Percentiles rank a stretch among this genome's conserved stretches.
These are phyloP conservation scores for Salix purpurea DNA, from an alignment of 345 rosid species.

Conservation along the genomic window DNA sequence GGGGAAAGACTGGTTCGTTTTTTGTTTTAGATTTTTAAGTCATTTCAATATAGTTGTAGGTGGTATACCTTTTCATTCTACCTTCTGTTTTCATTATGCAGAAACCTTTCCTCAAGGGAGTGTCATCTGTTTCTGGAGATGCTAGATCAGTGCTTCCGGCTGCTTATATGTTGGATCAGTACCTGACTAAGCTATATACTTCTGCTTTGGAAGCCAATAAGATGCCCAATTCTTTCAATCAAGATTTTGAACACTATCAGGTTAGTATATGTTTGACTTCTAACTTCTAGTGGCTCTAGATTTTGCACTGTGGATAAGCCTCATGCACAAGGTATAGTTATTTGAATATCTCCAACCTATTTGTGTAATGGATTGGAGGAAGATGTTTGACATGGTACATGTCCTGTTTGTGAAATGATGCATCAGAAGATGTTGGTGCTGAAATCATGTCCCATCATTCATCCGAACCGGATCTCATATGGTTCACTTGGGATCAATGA, in stretches of 20 bases:
- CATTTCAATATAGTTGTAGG: conserved; percentile 4
- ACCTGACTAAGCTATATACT: conserved; percentile 53
- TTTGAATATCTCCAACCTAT: too few species aligned
- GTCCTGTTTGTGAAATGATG: too few species aligned
- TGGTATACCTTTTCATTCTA: conserved; percentile 12
- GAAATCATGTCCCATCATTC: too few species aligned
- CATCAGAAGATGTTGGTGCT: too few species aligned
- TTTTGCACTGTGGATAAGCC: too few species aligned
- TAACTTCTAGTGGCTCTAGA: not conserved
- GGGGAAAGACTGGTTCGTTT: conserved; percentile 89
- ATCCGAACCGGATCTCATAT: too few species aligned
- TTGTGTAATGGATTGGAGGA: too few species aligned
- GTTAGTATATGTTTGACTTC: conserved; percentile 27
- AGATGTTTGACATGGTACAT: too few species aligned
- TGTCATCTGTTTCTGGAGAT: conserved; percentile 73
- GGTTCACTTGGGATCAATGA: too few species aligned
- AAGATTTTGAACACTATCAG: conserved; percentile 59
- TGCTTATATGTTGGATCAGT: conserved; percentile 62
- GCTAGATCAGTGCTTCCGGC: conserved; percentile 73
- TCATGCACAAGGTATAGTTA: too few species aligned
- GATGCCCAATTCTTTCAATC: conserved; percentile 30
- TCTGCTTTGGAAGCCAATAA: conserved; percentile 41
- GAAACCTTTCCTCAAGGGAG: conserved; percentile 66
- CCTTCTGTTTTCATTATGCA: conserved; percentile 33
- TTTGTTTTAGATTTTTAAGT: conserved; percentile 8